Conservation (phyloP, 805 yeast species). For the Clavispora carvajalis region DNA sequence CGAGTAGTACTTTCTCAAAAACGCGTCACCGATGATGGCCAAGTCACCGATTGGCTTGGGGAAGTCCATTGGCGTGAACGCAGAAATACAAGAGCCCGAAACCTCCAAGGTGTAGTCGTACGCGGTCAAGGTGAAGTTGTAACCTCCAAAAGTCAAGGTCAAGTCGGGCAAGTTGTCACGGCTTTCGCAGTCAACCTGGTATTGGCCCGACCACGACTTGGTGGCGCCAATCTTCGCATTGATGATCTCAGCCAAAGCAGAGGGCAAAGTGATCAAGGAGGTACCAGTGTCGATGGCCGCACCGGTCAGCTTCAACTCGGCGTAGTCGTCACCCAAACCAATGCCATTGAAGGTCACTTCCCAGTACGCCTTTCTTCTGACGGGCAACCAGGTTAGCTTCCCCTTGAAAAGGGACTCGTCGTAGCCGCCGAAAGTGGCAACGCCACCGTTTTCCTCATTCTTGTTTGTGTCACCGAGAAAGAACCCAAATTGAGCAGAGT, state of each 20-base stretch:
- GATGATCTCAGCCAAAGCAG: conserved; percentile 91
- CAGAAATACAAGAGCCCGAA: conserved; percentile 92
- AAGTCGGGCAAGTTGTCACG: conserved; percentile 86
- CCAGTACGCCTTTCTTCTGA: conserved; percentile 99
- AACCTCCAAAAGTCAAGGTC: conserved; percentile 84
- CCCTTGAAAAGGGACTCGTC: conserved; percentile 76
- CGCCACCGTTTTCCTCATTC: conserved; percentile 72
- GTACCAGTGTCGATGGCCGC: conserved; percentile 99
- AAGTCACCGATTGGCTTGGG: conserved; percentile 96
- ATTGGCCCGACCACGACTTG: conserved; percentile 97
- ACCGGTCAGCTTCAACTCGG: conserved; percentile 76
- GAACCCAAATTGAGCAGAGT: conserved; percentile 82
- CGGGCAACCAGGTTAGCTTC: conserved; percentile 90
- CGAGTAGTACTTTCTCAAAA: conserved; percentile 92
- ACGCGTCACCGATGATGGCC: conserved; percentile 95
- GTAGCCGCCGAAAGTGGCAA: conserved; percentile 92
- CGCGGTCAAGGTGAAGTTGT: conserved; percentile 85
- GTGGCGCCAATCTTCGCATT: conserved; percentile 96
- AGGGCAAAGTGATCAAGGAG: conserved; percentile 89
- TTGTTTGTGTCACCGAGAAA: conserved; percentile 76
- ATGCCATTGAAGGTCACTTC: conserved; percentile 91
- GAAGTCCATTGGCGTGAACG: conserved; percentile 95
- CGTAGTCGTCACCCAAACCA: conserved; percentile 88
- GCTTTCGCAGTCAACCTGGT: conserved; percentile 81
- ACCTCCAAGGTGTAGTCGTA: conserved; percentile 92